Conservation (phyloP, 371 early-diverging fungal genomes). For the Sanchytrium tribonematis region DNA sequence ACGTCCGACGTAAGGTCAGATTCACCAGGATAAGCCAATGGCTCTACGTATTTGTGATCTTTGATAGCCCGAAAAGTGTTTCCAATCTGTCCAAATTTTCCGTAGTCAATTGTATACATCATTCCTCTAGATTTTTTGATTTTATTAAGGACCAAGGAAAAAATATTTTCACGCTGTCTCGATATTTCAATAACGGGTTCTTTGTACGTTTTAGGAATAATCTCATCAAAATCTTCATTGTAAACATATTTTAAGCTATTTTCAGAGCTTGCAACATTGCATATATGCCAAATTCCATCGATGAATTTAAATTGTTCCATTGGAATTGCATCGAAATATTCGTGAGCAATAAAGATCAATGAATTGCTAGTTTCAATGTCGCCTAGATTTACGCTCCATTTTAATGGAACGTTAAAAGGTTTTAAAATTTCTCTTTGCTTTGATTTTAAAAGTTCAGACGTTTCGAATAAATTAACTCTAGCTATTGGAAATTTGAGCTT, state of each 20-base stretch:
- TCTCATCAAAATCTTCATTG: too few relatives aligned
- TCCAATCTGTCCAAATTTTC: too few relatives aligned
- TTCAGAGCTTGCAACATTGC: too few relatives aligned
- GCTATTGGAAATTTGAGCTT: not conserved
- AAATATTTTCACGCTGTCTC: too few relatives aligned
- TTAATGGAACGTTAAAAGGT: conserved; percentile 8
- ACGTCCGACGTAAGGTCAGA: conserved; percentile 77
- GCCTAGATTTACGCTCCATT: conserved; percentile 44
- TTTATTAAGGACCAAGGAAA: too few relatives aligned
- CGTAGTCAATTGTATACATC: too few relatives aligned
- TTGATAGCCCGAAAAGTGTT: conserved; percentile 62
- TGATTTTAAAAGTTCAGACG: not conserved
- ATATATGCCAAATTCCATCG: not conserved
- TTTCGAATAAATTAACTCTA: conserved; percentile 2
- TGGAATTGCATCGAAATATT: conserved; percentile 87
- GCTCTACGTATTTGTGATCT: conserved; percentile 44
- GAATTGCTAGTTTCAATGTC: conserved; percentile 22
- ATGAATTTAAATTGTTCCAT: conserved; percentile 49
- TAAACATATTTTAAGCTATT: too few relatives aligned
- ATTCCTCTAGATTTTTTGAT: too few relatives aligned
- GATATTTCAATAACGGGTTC: too few relatives aligned
- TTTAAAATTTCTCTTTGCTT: not conserved
- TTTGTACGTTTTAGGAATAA: too few relatives aligned
- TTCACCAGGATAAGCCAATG: conserved; percentile 45
- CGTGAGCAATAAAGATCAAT: conserved; percentile 44